Percentiles rank a stretch among this genome's conserved stretches.
phyloP scores from a whole-genome alignment of 106 monocot genomes.

The Acanthochlamys bracteata region DNA sequence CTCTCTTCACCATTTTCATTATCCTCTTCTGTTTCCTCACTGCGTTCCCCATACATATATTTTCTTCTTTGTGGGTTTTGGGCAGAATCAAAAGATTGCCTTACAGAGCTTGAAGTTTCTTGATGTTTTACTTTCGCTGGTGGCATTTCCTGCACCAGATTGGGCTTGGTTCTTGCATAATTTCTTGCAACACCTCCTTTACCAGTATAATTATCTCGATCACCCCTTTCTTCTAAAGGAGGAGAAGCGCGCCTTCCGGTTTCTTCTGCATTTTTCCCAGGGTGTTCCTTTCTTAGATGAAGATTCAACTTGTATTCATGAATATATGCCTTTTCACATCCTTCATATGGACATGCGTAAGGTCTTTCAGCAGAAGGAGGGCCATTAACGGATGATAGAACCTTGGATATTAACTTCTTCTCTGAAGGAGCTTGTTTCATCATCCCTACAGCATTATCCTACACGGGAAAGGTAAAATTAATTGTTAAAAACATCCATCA shows the following conservation, averaged over 20 bases:
- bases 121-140: constrained; percentile 18
- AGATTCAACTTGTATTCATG: constrained; percentile 84
- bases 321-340: constrained; percentile 67
- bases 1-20: constrained; percentile 39
- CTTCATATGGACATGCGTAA: constrained; percentile 59
- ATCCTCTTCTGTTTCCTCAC: constrained; percentile 83
- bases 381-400: constrained; percentile 15
- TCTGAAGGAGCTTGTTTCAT: constrained; percentile 14
- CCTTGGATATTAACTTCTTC: constrained; percentile 33
- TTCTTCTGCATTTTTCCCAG: constrained; percentile 27
- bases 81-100: background rate
- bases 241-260: constrained; percentile 16
- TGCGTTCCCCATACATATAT: constrained; percentile 47
- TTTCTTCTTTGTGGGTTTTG: constrained; percentile 35
- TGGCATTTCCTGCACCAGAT: constrained; percentile 15
- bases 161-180: constrained; percentile 34
- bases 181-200: constrained; percentile 19
- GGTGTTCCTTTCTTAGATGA: constrained; percentile 56
- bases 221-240: constrained; percentile 11
- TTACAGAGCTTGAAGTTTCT: constrained; percentile 3
- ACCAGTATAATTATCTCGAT: constrained; percentile 18
- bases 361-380: constrained; percentile 46
- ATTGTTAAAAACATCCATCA: background rate
- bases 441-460: constrained; percentile 12
- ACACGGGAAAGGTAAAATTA: background rate